Conservation (phyloP, 176 grass and related monocot genomes). For the Aegilops tauschii region DNA sequence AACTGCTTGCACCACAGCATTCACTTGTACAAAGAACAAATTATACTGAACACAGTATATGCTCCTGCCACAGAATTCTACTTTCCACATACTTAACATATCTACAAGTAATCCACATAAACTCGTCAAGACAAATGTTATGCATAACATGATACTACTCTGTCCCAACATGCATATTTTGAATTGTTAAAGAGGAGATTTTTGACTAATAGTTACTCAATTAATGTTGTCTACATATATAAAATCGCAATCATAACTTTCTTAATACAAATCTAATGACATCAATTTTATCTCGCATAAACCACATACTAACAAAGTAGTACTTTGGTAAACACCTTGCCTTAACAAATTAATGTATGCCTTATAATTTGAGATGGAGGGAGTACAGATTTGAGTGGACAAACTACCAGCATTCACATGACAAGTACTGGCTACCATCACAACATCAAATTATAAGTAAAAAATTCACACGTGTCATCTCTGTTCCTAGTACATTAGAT, state of each 20-base stretch:
- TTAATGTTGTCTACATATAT: not conserved
- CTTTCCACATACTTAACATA: not conserved
- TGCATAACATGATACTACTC: not conserved
- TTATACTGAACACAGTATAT: not conserved
- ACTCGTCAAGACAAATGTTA: not conserved
- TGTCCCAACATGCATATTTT: not conserved
- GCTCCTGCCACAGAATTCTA: not conserved
- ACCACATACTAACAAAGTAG: not conserved
- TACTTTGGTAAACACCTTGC: not conserved
- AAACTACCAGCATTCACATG: not conserved
- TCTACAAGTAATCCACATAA: not conserved
- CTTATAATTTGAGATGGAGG: not conserved
- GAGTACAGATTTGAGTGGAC: not conserved
- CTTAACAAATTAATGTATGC: not conserved
- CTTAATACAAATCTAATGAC: not conserved
- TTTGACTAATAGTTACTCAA: not conserved
- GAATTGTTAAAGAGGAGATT: not conserved
- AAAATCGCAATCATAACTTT: not conserved
- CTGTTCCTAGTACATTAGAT: not conserved
- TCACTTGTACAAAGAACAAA: not conserved
- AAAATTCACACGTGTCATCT: not conserved
- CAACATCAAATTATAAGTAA: not conserved
- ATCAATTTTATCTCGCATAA: not conserved
- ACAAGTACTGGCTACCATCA: not conserved
- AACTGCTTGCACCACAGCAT: not conserved